Percentiles rank a stretch among this genome's conserved stretches.
Evolutionary conservation across 257 asterid genomes (phyloP).

Genomic region (Solanum tarijense): DNA sequence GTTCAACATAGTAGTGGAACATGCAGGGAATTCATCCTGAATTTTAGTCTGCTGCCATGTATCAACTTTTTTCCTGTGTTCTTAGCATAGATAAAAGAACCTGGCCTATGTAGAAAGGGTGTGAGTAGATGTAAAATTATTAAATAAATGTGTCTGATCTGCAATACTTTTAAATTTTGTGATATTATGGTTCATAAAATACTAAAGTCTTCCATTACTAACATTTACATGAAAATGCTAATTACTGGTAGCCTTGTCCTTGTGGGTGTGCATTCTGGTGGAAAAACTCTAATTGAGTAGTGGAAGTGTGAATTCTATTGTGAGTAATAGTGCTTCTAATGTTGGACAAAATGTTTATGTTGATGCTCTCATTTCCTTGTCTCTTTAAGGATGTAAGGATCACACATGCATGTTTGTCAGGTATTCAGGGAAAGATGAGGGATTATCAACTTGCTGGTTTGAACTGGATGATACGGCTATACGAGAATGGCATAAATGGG

Average conservation of each 20-base stretch:
- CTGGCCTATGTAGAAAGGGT: not conserved
- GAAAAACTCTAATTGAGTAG: not conserved
- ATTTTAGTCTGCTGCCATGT: not conserved
- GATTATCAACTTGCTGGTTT: conserved; percentile 99
- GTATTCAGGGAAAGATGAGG: conserved; percentile 99
- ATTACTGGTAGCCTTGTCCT: not conserved
- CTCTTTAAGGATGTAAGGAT: not conserved
- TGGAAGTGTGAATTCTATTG: not conserved
- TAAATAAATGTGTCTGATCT: not conserved
- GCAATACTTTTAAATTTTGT: not conserved
- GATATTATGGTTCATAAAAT: not conserved
- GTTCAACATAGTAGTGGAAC: not conserved
- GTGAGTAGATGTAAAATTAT: not conserved
- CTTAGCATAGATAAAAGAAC: not conserved
- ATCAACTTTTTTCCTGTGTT: not conserved
- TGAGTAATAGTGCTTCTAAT: not conserved
- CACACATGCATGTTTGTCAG: conserved; percentile 20
- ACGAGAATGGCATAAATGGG: conserved; percentile 98
- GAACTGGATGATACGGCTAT: conserved; percentile 90
- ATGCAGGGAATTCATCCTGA: not conserved
- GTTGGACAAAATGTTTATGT: not conserved
- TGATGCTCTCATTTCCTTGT: not conserved
- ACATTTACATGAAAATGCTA: not conserved
- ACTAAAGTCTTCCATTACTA: not conserved
- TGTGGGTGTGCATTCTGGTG: not conserved